Conservation (phyloP, 805 yeast genomes). For the Myxozyma sirexii region DNA sequence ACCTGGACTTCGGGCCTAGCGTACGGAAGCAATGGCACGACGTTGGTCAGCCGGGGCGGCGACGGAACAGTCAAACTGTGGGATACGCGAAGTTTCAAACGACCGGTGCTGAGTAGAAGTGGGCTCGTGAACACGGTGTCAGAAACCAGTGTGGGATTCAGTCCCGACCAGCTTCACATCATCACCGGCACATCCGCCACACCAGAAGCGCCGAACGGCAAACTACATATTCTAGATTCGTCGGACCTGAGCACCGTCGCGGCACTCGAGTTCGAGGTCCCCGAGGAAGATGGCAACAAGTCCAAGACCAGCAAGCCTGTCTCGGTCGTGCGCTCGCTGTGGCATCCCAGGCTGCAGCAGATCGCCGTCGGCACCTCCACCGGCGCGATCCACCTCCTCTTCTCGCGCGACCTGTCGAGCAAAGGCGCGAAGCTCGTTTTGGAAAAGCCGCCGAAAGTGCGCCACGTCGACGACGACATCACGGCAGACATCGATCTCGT, state of each 20-base stretch:
- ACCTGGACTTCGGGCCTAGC: slow-evolving; percentile 29
- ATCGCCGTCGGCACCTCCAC: slow-evolving; percentile 39
- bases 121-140: slow-evolving; percentile 29
- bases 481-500: slow-evolving; percentile 38
- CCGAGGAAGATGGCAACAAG: not conserved
- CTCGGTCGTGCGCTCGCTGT: slow-evolving; percentile 32
- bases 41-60: slow-evolving; percentile 36
- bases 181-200: slow-evolving; percentile 36
- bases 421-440: slow-evolving; percentile 40
- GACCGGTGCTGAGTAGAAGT: slow-evolving; percentile 33
- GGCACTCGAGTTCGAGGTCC: slow-evolving; percentile 19
- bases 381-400: slow-evolving; percentile 39
- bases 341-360: slow-evolving; percentile 42
- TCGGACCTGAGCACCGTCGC: slow-evolving; percentile 39
- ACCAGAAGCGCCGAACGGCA: slow-evolving; percentile 8
- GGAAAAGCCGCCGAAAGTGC: slow-evolving; percentile 36
- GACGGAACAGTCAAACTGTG: slow-evolving; percentile 40
- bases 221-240: slow-evolving; percentile 38
- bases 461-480: slow-evolving; percentile 43
- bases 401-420: slow-evolving; percentile 38
- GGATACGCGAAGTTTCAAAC: slow-evolving; percentile 39
- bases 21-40: slow-evolving; percentile 22
- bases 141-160: slow-evolving; percentile 32
- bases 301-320: slow-evolving; percentile 17
- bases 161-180: slow-evolving; percentile 39